Percentiles rank a stretch among this genome's conserved stretches.
These are phyloP conservation scores for Pelargonium exstipulatum DNA, from an alignment of 441 rosid genomes.

Conservation along the genomic window DNA sequence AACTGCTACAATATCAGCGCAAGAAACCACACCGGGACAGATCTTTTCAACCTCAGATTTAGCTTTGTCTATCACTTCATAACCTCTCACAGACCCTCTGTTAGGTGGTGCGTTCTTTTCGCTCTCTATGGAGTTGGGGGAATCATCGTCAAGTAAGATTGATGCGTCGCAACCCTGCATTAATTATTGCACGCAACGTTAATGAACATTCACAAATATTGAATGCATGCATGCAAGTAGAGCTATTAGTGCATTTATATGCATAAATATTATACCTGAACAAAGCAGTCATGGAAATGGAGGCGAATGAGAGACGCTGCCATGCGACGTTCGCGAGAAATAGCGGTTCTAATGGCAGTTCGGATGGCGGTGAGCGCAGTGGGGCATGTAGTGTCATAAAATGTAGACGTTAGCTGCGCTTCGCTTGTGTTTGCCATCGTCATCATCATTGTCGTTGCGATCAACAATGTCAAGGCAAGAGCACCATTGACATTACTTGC, in stretches of 20 bases:
- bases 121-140: slow-evolving; percentile 22
- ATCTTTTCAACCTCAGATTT: slow-evolving; percentile 39
- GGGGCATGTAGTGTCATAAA: not conserved
- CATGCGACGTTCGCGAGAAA: slow-evolving; percentile 41
- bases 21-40: slow-evolving; percentile 53
- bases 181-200: not conserved
- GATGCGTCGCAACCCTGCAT: slow-evolving; percentile 62
- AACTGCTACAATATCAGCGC: slow-evolving; percentile 52
- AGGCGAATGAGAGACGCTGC: slow-evolving; percentile 50
- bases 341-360: not conserved
- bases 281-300: slow-evolving; percentile 49
- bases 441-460: not conserved
- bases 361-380: not conserved
- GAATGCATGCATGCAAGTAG: not conserved
- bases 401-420: not conserved
- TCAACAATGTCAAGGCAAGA: not conserved
- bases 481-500: not conserved
- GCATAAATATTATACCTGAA: slow-evolving; percentile 27
- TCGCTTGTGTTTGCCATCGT: not conserved
- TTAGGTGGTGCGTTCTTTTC: slow-evolving; percentile 39
- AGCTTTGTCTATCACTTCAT: slow-evolving; percentile 40
- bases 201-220: not conserved
- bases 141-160: slow-evolving; percentile 24
- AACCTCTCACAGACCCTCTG: slow-evolving; percentile 41
- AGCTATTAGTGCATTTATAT: too few relatives aligned